Evolutionary conservation across 352 stramenopile species (phyloP).

Genomic region (Globisporangium orthogonon): DNA sequence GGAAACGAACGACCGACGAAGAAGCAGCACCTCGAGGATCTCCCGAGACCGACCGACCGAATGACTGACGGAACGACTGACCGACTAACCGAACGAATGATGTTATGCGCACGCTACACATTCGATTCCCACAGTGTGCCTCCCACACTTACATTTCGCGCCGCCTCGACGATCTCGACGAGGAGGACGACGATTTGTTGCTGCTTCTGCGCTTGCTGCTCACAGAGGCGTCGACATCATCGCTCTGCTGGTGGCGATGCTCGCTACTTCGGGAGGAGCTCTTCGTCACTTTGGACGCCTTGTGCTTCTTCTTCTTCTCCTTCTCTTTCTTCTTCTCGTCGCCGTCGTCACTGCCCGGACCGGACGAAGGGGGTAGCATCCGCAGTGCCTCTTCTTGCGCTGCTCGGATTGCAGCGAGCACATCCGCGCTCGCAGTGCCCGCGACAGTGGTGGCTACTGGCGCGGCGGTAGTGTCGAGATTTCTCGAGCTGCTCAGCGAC

Average conservation of each 20-base stretch:
- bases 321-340: background rate
- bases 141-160: background rate
- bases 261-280: background rate
- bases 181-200: background rate
- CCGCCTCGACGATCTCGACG: background rate
- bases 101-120: no score
- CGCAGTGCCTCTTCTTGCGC: slow-evolving; percentile 57
- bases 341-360: background rate
- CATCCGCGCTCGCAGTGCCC: slow-evolving; percentile 23
- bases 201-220: background rate
- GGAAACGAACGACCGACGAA: no score
- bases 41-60: no score
- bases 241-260: background rate
- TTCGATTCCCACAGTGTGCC: background rate
- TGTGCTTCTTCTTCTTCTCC: background rate
- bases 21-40: no score
- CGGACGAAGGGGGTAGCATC: slow-evolving; percentile 33
- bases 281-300: background rate
- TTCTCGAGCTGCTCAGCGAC: slow-evolving; percentile 11
- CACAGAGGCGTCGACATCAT: background rate
- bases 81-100: no score
- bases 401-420: slow-evolving; percentile 63
- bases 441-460: background rate
- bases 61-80: no score
- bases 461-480: slow-evolving; percentile 1